These are phyloP conservation scores for Leccinum olivaceopallidum DNA, from an alignment of 768 basidiomycete species.

Conservation along the genomic window DNA sequence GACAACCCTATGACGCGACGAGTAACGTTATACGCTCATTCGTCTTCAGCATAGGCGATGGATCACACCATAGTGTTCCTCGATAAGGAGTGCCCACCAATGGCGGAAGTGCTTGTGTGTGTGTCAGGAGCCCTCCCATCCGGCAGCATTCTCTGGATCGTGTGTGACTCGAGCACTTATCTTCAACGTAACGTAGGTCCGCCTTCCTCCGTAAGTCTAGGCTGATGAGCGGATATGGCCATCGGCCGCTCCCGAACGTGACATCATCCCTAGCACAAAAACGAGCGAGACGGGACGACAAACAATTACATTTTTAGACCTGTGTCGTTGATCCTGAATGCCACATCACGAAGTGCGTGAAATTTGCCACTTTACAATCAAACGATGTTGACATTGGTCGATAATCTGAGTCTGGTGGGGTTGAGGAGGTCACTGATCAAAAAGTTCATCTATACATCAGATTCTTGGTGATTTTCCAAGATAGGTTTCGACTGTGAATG, in stretches of 20 bases:
- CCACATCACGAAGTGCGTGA: constrained; percentile 3
- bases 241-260: constrained; percentile 10
- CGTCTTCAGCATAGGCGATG: neutral
- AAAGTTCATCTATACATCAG: neutral
- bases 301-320: neutral
- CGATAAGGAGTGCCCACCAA: constrained; percentile 22
- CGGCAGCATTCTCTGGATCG: constrained; percentile 12
- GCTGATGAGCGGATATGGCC: constrained; percentile 21
- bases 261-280: neutral
- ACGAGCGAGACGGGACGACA: constrained; percentile 1
- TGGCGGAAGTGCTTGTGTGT: constrained; percentile 23
- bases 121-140: constrained; percentile 11
- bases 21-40: constrained; percentile 3
- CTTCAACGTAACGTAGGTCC: constrained; percentile 8
- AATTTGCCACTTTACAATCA: constrained; percentile 9
- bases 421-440: neutral
- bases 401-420: neutral
- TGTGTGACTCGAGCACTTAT: constrained; percentile 13
- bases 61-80: constrained; percentile 6
- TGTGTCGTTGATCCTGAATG: neutral
- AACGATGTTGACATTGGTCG: constrained; percentile 1
- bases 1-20: constrained; percentile 4
- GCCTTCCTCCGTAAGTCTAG: constrained; percentile 1
- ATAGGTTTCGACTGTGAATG: constrained; percentile 5
- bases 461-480: constrained; percentile 10